Evolutionary conservation across 140 eudicot species (phyloP), one percentile per base, ranked within the genome.

Genomic region (Erigeron philadelphicus): DNA sequence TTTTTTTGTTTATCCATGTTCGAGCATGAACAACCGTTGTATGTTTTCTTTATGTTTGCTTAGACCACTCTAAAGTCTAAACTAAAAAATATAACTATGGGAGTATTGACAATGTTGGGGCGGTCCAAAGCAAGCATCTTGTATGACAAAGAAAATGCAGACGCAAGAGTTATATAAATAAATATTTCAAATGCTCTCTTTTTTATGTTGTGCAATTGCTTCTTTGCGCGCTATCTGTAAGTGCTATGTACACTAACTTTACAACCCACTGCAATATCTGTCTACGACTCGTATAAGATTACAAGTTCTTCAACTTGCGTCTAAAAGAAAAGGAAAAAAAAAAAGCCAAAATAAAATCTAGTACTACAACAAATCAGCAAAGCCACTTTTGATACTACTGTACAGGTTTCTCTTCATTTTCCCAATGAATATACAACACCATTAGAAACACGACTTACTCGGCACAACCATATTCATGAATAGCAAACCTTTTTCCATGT

Each of bases 391-490:
- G 41, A 82, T 73, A 71, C 87, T 78, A 82, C 93, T 87, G 79
- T 88, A 90, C 95, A 90, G 55, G 64, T 72, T 57, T 56, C 68
- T 72, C 69, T 76, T 71, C 72, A 75, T 81, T 74, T 84, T 73
- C 75, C 71, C 83, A 75, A 80, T 70, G 80, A 78, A 82, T 80
- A 71, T 84, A 89, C 95, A 86, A 89, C 90, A 83, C 81, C 73
- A 73, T 71, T 1, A 56, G 77, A 81, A 74, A 63, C 81, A 78
- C 77, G 74, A 71, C 78, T 64, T 67, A 61, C 62, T 66, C 19
- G 11, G 9, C 64, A 55, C 76, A 60, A 38, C 60, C 64, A 15
- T 21, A 21, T 9, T 49, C 11, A 40, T 62, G 61, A 72, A 63
- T 72, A 62, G 38, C 69, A 15, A 52, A 47, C 71, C 25, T 21